Base-by-base conservation (phyloP, 257 asterid genomes). In the Solanum appendiculatum region DNA sequence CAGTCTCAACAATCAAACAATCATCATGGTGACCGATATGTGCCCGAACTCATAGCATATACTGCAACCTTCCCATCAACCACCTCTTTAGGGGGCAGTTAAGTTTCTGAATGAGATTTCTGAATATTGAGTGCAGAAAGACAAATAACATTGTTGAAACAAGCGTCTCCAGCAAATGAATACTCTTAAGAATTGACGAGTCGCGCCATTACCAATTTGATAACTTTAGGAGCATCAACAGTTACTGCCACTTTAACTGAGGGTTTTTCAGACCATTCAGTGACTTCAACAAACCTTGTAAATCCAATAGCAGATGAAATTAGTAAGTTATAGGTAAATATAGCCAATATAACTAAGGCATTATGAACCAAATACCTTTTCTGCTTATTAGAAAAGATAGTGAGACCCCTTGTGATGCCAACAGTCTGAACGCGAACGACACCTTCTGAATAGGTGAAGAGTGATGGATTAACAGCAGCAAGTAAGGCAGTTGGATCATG, bases 211-310 rank as follows among this genome's bases (percentile, higher is more conserved):
- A 92, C 91, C 94, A 95, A 58, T 69, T 93, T 90, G 51, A 95
- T 92, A 87, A 94, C 92, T 6, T 91, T 89, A 36, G 96, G 98
- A 78, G 98, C 98, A 91, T 97, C 97, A 69, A 94, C 96, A 9
- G 99, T 94, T 44, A 93, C 99, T 0, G 98, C 99, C 86, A 97
- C 97, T 88, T 97, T 95, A 34, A 97, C 95, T 7, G 96, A 69
- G 18, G 97, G 96, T 91, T 91, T 93, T 86, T 88, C 94, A 2
- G 94, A 73, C 98, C 97, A 97, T 86, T 94, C 97, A 36, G 95
- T 93, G 20, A 92, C 93, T 93, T 94, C 98, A 9, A 56, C 64
- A 56, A 56, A 1, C 64, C 64, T 56, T 56, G 64, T 56, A 56
- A 56, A 56, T 0, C 0, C 12, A 56, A 56, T 20, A 20, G 64